These are phyloP conservation scores for Coemansia sp. DNA, from an alignment of 192 early-diverging fungal genomes.

Conservation along the genomic window DNA sequence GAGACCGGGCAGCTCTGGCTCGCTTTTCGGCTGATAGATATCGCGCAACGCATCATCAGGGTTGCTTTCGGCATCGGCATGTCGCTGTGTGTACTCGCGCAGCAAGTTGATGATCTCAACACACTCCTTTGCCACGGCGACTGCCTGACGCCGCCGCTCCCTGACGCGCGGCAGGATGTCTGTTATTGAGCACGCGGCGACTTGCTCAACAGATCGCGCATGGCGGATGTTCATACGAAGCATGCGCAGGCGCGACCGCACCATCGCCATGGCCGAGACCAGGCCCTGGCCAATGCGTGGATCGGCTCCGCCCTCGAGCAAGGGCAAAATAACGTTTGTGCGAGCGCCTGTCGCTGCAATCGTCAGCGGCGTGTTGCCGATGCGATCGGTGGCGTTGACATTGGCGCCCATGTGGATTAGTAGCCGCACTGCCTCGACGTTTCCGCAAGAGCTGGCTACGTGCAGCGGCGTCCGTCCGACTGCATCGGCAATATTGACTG, in stretches of 20 bases:
- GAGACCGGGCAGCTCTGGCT: background rate
- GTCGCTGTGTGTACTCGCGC: conserved; percentile 9
- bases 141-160: conserved; percentile 21
- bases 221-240: conserved; percentile 32
- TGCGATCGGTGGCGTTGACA: conserved; percentile 27
- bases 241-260: conserved; percentile 39
- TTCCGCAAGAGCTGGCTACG: conserved; percentile 37
- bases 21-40: background rate
- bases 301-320: conserved; percentile 48
- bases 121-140: conserved; percentile 37
- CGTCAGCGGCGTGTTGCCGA: conserved; percentile 54
- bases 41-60: background rate
- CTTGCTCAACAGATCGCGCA: conserved; percentile 14
- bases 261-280: conserved; percentile 42
- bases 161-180: conserved; percentile 9
- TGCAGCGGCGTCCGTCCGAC: conserved; percentile 47
- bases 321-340: conserved; percentile 22
- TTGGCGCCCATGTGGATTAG: conserved; percentile 47
- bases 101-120: conserved; percentile 40
- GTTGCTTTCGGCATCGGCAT: background rate
- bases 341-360: conserved; percentile 39
- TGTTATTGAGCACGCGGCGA: background rate
- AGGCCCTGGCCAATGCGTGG: conserved; percentile 35
- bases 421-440: conserved; percentile 24
- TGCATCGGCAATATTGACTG: conserved; percentile 20